Base-by-base conservation (phyloP, 228 moss, liverwort and hornwort genomes). In the Sphagnum magellanicum region DNA sequence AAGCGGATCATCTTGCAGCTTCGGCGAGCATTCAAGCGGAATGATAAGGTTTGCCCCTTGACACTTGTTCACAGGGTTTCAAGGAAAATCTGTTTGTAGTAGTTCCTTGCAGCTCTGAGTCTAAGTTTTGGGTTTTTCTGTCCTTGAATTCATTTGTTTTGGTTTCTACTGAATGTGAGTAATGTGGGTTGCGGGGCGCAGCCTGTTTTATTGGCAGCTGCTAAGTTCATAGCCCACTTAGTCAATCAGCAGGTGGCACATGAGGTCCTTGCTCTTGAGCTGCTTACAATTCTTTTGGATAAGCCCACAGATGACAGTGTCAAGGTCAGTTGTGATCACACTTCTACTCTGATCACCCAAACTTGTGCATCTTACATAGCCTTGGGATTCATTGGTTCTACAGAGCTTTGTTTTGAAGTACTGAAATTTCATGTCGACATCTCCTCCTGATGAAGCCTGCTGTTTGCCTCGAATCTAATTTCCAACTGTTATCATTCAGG, bases 161-260 rank as follows among this genome's bases (percentile, higher is more conserved):
- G 63, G 47, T 10, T 17, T 17, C 10, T 10, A 9, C 63, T 17
- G 10, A 11, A 64, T 64, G 8, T 64, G 32, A 32, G 61, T 6
- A 5, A 62, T 50, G 10, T 61, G 51, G 55, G 15, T 15, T 53
- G 65, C 66, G 13, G 17, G 6, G 16, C 71, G 69, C 72, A 86
- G 78, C 95, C 90, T 11, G 95, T 95, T 10, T 75, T 95, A 73
- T 72, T 95, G 61, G 95, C 95, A 16, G 95, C 95, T 59, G 92
- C 92, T 52, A 95, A 92, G 61, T 95, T 95, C 57, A 74, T 95
- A 59, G 95, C 92, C 5, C 95, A 95, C 75, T 88, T 95, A 72
- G 90, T 90, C 16, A 95, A 95, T 52, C 95, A 95, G 72, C 92
- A 95, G 82, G 90, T 95, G 10, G 92, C 95, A 52, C 95, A 95